A percentile compares a stretch with the other conserved stretches of the same genome.
Evolutionary conservation across 2,329 filamentous ascomycete genomes (phyloP).

Genomic region (Diaporthe destruens): DNA sequence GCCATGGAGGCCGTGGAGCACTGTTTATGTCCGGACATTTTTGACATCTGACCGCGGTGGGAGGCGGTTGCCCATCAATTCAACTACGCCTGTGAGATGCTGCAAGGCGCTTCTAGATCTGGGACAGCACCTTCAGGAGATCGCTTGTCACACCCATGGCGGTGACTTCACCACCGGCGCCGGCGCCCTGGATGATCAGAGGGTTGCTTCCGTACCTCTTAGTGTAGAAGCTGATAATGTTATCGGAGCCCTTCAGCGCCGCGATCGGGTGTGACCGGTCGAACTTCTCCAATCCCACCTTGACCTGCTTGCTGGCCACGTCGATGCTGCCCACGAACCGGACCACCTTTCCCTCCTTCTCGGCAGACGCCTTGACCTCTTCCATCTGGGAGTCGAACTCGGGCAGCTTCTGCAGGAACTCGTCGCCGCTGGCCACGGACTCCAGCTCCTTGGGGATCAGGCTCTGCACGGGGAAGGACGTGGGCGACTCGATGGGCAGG

Average conservation of each 20-base stretch:
- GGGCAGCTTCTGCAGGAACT: slow-evolving; percentile 85
- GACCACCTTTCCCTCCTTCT: slow-evolving; percentile 89
- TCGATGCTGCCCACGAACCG: slow-evolving; percentile 96
- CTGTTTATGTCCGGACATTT: slow-evolving; percentile 12
- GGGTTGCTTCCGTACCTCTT: slow-evolving; percentile 93
- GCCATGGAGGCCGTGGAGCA: neutral
- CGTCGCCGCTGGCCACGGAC: slow-evolving; percentile 79
- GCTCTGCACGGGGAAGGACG: slow-evolving; percentile 92
- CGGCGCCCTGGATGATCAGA: slow-evolving; percentile 93
- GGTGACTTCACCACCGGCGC: slow-evolving; percentile 93
- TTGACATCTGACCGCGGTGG: slow-evolving; percentile 19
- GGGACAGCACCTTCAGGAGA: slow-evolving; percentile 86
- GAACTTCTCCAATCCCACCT: slow-evolving; percentile 92
- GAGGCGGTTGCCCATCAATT: neutral
- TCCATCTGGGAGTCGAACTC: slow-evolving; percentile 94
- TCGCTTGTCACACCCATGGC: slow-evolving; percentile 98
- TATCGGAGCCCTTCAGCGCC: slow-evolving; percentile 94
- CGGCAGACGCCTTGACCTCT: slow-evolving; percentile 84
- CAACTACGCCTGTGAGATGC: neutral
- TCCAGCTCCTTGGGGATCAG: slow-evolving; percentile 92
- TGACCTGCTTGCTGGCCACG: slow-evolving; percentile 82
- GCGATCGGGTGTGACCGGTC: slow-evolving; percentile 92
- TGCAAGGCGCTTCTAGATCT: slow-evolving; percentile 62
- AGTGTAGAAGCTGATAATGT: slow-evolving; percentile 99
- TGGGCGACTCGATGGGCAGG: slow-evolving; percentile 83